Evolutionary conservation across 306 rosid species (phyloP), one percentile per base, ranked within the genome.

Genomic region (Trifolium dubium): DNA sequence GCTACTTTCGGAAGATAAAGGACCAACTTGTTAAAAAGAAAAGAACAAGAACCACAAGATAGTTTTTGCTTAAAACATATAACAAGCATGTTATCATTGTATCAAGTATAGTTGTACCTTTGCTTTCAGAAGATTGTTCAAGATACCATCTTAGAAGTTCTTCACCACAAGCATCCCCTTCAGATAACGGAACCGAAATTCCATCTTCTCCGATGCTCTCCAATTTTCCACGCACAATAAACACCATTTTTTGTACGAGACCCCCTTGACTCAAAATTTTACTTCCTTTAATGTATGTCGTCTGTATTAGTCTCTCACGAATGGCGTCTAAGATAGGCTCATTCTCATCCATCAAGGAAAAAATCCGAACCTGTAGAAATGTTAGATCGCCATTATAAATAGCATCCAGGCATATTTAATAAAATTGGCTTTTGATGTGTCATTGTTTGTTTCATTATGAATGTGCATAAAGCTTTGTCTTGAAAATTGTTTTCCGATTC

Each of bases 131-230:
- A 80, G 89, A 89, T 79, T 88, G 90, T 80, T 91, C 97, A 15
- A 64, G 69, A 37, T 64, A 64, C 69, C 50, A 37, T 64, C 69
- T 79, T 56, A 92, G 89, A 77, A 90, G 95, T 64, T 92, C 98
- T 82, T 92, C 98, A 6, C 98, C 97, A 37, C 97, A 92, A 15
- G 85, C 92, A 77, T 92, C 97, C 31, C 95, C 95, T 80, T 87
- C 98, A 8, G 79, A 62, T 74, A 92, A 81, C n/a, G 89, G 81
- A 75, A 83, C 78, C 31, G 58, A 10, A 34, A 46, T 87, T 55
- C 92, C 89, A 64, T 87, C 92, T 47, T 86, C 91, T 67, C 92
- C 97, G 4, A 50, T 35, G 82, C 95, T 90, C 84, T 83, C 91
- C 88, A 89, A 72, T 87, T 83, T 87, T 4, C 98, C 98, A 6